Conservation (phyloP, 805 yeast species). For the Candida gorgasii region DNA sequence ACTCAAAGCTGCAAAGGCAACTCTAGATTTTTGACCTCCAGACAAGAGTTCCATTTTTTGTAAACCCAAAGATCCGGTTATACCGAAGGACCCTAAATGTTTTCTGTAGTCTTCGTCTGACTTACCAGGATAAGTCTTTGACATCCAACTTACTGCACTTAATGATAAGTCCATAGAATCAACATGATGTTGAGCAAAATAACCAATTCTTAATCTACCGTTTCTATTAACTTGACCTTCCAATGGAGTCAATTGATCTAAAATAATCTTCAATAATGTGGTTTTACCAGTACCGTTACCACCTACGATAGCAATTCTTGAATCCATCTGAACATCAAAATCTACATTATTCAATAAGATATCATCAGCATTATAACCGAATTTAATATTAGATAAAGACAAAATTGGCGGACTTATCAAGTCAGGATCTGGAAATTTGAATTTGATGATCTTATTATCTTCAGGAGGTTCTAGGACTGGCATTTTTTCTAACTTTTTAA, state of each 20-base stretch:
- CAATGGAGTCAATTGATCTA: conserved; percentile 74
- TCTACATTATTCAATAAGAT: conserved; percentile 76
- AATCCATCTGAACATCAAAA: conserved; percentile 87
- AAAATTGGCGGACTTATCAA: conserved; percentile 89
- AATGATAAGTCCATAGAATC: conserved; percentile 89
- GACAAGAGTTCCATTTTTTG: conserved; percentile 88
- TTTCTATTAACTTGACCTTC: conserved; percentile 80
- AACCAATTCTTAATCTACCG: conserved; percentile 87
- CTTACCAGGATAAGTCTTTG: conserved; percentile 84
- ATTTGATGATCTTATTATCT: conserved; percentile 80
- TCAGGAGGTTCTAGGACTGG: conserved; percentile 94
- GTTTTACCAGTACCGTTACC: conserved; percentile 99
- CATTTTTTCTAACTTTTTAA: conserved; percentile 91
- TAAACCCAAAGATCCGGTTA: conserved; percentile 89
- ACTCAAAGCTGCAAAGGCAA: conserved; percentile 95
- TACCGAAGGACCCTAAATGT: conserved; percentile 95
- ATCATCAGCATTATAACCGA: conserved; percentile 73
- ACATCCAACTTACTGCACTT: conserved; percentile 95
- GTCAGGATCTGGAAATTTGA: conserved; percentile 95
- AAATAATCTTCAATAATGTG: conserved; percentile 80
- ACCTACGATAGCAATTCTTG: conserved; percentile 95
- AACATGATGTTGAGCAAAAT: conserved; percentile 98
- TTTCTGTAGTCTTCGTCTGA: conserved; percentile 96
- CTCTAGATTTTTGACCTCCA: conserved; percentile 98
- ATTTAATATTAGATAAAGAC: conserved; percentile 81